Base-by-base conservation (phyloP, 2,329 filamentous ascomycete species). In the Scortechinia acanthostroma region DNA sequence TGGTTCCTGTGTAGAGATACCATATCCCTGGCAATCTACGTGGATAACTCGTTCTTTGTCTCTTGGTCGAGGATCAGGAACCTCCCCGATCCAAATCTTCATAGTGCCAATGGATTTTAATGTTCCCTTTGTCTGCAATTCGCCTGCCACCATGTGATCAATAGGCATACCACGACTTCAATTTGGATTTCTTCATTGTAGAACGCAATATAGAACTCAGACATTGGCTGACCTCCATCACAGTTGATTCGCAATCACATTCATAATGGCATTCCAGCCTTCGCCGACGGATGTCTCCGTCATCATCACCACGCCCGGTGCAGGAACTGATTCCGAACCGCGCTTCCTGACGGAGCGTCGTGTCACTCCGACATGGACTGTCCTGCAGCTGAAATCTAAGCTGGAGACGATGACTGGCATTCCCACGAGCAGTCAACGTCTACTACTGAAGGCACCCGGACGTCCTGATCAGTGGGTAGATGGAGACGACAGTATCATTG, bases 361-460 rank as follows among this genome's bases (percentile, higher is more conserved):
- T 6, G 20, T 40, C 35, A 40, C 35, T 17, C 35, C 35, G 35
- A 13, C 35, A 10, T 40, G 35, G 35, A 40, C 35, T 17, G 35
- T 40, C 35, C 6, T 15, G 10, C 35, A 40, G 35, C 10, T 19
- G 6, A 40, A 40, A 19, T 13, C 35, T 6, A 40, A 40, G 35
- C 35, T 40, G 35, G 35, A 40, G 35, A 40, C 35, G 6, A 40
- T 40, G 35, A 40, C 35, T 40, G 35, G 35, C 20, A 19, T 40
- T 6, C 35, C 35, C 10, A 13, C 35, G 17, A 19, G 35, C 17
- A 13, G 35, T 17, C 35, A 40, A 17, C 35, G 35, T 6, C 35
- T 40, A 17, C 35, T 6, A 13, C 10, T 40, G 6, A 40, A 40
- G 35, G 6, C 35, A 10, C 35, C 35, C 6, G 35, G 35, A 6